A percentile compares a stretch with the other conserved stretches of the same genome.
These are phyloP conservation scores for Arthrobotrys sinensis DNA, from an alignment of 2,329 filamentous ascomycete genomes.

Conservation along the genomic window DNA sequence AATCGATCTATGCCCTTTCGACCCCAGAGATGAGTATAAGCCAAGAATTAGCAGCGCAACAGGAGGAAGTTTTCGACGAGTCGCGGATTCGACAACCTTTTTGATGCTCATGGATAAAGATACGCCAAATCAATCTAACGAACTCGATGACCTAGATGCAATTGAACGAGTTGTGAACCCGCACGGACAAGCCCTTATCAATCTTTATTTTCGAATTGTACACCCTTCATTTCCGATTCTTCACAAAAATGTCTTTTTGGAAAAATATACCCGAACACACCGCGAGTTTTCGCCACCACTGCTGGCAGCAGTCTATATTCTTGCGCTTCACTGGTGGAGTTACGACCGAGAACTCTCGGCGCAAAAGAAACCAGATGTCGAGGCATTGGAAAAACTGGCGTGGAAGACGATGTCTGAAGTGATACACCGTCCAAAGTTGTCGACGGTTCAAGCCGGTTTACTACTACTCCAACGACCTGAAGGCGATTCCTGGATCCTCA, in stretches of 20 bases:
- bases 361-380: slow-evolving; percentile 76
- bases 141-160: slow-evolving; percentile 73
- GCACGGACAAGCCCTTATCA: slow-evolving; percentile 82
- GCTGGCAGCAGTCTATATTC: slow-evolving; percentile 75
- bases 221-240: slow-evolving; percentile 75
- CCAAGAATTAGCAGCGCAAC: slow-evolving; percentile 71
- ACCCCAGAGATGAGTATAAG: slow-evolving; percentile 84
- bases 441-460: slow-evolving; percentile 83
- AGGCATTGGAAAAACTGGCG: slow-evolving; percentile 80
- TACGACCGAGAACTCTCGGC: slow-evolving; percentile 73
- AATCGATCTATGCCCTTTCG: slow-evolving; percentile 84
- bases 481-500: slow-evolving; percentile 85
- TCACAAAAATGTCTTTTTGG: slow-evolving; percentile 75
- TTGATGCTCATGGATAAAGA: slow-evolving; percentile 82
- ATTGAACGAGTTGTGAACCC: slow-evolving; percentile 83
- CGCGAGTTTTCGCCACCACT: slow-evolving; percentile 75
- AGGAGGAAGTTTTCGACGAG: slow-evolving; percentile 79
- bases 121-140: slow-evolving; percentile 79
- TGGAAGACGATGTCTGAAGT: slow-evolving; percentile 81
- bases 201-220: slow-evolving; percentile 81
- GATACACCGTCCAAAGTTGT: slow-evolving; percentile 85
- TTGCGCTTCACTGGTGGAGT: slow-evolving; percentile 76
- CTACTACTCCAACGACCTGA: slow-evolving; percentile 82
- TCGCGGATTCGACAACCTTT: slow-evolving; percentile 84
- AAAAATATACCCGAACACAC: slow-evolving; percentile 74